phyloP scores from a whole-genome alignment of 805 yeast genomes.

The Metschnikowia proteae region DNA sequence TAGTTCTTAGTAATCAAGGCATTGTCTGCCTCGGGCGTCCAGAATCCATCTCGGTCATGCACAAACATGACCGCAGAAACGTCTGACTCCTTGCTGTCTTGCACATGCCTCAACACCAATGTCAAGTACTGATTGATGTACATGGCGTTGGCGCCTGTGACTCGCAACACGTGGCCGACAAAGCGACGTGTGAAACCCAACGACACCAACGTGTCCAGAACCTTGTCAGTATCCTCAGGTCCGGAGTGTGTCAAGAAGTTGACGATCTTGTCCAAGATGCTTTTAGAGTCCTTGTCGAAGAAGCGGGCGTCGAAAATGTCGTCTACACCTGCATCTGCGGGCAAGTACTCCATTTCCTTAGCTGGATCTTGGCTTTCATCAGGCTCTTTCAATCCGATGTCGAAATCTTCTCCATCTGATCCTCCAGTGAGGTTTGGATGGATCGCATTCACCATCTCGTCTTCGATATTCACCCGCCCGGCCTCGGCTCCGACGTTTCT shows the following conservation, averaged over 20 bases:
- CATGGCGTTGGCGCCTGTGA: conserved; percentile 15
- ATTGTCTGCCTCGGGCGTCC: conserved; percentile 18
- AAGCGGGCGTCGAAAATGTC: conserved; percentile 12
- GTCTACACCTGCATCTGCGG: conserved; percentile 8
- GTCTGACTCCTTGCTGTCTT: conserved; percentile 1
- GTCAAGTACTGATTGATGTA: conserved; percentile 13
- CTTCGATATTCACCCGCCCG: conserved; percentile 13
- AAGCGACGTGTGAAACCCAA: conserved; percentile 16
- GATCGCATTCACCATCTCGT: conserved; percentile 14
- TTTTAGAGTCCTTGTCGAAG: conserved; percentile 9
- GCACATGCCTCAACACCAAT: conserved; percentile 8
- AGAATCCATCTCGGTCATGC: conserved; percentile 12
- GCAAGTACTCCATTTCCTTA: conserved; percentile 12
- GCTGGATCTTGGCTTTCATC: conserved; percentile 14
- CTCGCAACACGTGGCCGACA: conserved; percentile 17
- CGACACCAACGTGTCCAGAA: conserved; percentile 9
- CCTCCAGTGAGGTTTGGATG: conserved; percentile 16
- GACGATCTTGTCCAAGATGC: conserved; percentile 8
- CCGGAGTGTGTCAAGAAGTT: conserved; percentile 8
- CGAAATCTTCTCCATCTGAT: conserved; percentile 9
- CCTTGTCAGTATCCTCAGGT: conserved; percentile 10
- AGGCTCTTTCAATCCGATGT: conserved; percentile 11
- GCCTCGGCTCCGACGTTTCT: conserved; percentile 16
- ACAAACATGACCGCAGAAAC: conserved; percentile 9
- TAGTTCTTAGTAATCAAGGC: conserved; percentile 11